Evolutionary conservation across 257 asterid species (phyloP).

Genomic region (Nicotiana knightiana): DNA sequence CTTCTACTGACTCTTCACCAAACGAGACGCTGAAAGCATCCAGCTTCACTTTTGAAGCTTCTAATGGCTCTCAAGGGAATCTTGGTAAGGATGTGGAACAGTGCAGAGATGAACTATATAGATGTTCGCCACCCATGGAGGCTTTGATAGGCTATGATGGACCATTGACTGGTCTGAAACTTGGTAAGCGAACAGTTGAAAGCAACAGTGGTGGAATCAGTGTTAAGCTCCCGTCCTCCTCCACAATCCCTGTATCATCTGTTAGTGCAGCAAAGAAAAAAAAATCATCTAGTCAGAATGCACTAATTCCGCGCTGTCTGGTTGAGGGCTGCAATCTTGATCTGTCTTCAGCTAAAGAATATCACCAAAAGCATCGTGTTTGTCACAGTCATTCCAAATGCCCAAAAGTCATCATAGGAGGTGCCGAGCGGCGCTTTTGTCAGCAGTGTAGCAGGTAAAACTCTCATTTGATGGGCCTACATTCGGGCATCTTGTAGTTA

Average conservation of each 20-base stretch:
- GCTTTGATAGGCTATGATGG: slow-evolving; percentile 45
- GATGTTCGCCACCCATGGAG: slow-evolving; percentile 38
- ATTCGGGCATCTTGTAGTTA: background rate
- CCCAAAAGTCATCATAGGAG: slow-evolving; percentile 58
- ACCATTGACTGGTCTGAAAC: slow-evolving; percentile 61
- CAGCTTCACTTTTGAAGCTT: slow-evolving; percentile 36
- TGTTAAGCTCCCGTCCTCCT: slow-evolving; percentile 33
- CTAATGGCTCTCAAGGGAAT: slow-evolving; percentile 25
- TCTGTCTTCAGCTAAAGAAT: slow-evolving; percentile 70
- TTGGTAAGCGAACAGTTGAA: slow-evolving; percentile 77
- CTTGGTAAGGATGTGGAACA: slow-evolving; percentile 12
- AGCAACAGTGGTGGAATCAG: slow-evolving; percentile 38
- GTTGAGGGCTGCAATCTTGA: slow-evolving; percentile 83
- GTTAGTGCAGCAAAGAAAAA: slow-evolving; percentile 38
- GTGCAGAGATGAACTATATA: slow-evolving; percentile 12
- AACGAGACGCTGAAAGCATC: slow-evolving; percentile 37
- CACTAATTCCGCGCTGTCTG: slow-evolving; percentile 42
- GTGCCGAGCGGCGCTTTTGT: slow-evolving; percentile 74
- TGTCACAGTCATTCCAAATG: slow-evolving; percentile 72
- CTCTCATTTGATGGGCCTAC: background rate
- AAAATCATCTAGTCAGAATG: slow-evolving; percentile 35
- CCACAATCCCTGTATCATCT: slow-evolving; percentile 42
- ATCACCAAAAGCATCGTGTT: slow-evolving; percentile 81
- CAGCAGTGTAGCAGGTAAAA: slow-evolving; percentile 91
- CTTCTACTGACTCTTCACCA: slow-evolving; percentile 56